Evolutionary conservation across 2,329 filamentous ascomycete species (phyloP).

Genomic region (Aspergillus quadricinctus): DNA sequence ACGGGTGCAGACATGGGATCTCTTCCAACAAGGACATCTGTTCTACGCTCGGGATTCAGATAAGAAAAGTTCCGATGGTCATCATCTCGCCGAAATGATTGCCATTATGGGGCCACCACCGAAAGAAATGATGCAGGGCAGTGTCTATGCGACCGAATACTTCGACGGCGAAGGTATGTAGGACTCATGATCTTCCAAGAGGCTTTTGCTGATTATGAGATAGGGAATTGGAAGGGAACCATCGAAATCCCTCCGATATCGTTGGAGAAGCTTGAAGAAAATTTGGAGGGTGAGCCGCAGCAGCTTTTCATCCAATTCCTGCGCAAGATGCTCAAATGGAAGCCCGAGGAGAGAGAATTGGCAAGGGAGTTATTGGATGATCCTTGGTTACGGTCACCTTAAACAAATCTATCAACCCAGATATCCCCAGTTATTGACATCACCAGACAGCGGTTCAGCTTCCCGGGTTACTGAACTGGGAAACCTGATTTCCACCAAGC

Average conservation of each 20-base stretch:
- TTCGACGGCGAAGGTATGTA: no score
- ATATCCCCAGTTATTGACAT: no score
- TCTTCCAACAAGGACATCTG: conserved; percentile 18
- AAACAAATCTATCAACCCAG: no score
- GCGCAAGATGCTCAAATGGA: conserved; percentile 19
- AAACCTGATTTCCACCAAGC: no score
- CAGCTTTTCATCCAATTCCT: conserved; percentile 15
- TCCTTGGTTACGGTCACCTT: conserved; percentile 17
- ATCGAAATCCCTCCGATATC: conserved; percentile 8
- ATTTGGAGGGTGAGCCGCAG: conserved; percentile 10
- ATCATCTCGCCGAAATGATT: background rate
- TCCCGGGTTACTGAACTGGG: no score
- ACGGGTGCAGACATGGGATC: conserved; percentile 23
- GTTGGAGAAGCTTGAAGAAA: conserved; percentile 13
- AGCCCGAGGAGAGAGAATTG: conserved; percentile 12
- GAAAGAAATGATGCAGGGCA: no score
- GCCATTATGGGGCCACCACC: no score
- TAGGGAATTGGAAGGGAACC: conserved; percentile 15
- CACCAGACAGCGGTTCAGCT: no score
- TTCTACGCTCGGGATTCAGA: conserved; percentile 13
- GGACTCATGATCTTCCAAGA: no score
- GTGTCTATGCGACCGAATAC: no score
- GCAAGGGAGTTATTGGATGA: conserved; percentile 15
- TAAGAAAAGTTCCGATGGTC: background rate
- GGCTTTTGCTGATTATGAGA: conserved; percentile 1